phyloP scores from a whole-genome alignment of 1,284 basidiomycete species.

The Ceratobasidium papillatum region DNA sequence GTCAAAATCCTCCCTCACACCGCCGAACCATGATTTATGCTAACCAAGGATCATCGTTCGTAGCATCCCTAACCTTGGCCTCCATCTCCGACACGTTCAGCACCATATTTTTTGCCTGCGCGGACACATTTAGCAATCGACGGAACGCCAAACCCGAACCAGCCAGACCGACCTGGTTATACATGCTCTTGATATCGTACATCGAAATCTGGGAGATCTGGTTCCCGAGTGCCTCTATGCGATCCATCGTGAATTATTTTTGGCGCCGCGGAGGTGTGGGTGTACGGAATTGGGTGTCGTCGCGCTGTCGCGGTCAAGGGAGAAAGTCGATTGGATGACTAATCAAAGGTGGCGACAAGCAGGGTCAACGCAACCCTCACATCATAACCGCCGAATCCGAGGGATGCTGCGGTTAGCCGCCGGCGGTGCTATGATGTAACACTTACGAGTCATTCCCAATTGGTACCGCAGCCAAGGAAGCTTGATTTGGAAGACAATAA shows the following conservation, averaged over 20 bases:
- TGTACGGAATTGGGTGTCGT: constrained; percentile 12
- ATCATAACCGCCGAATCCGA: background rate
- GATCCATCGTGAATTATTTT: constrained; percentile 48
- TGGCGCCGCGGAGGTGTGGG: background rate
- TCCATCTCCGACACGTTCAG: constrained; percentile 98
- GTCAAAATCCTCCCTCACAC: constrained; percentile 2
- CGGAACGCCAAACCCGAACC: background rate
- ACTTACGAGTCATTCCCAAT: background rate
- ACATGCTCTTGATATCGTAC: constrained; percentile 94
- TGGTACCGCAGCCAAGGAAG: background rate
- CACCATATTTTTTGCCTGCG: constrained; percentile 87
- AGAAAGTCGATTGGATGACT: constrained; percentile 7
- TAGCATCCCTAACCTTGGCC: constrained; percentile 95
- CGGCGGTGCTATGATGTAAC: background rate
- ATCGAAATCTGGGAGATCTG: constrained; percentile 79
- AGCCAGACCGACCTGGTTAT: constrained; percentile 74
- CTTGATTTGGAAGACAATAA: background rate
- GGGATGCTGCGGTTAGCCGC: background rate
- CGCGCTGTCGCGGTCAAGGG: constrained; percentile 37
- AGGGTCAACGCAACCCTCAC: background rate
- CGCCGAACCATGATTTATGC: constrained; percentile 46
- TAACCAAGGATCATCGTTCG: constrained; percentile 97
- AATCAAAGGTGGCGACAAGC: background rate
- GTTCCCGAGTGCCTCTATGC: constrained; percentile 70
- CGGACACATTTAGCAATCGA: background rate